Base-by-base conservation (phyloP, 768 basidiomycete genomes). In the Lentinula boryana region DNA sequence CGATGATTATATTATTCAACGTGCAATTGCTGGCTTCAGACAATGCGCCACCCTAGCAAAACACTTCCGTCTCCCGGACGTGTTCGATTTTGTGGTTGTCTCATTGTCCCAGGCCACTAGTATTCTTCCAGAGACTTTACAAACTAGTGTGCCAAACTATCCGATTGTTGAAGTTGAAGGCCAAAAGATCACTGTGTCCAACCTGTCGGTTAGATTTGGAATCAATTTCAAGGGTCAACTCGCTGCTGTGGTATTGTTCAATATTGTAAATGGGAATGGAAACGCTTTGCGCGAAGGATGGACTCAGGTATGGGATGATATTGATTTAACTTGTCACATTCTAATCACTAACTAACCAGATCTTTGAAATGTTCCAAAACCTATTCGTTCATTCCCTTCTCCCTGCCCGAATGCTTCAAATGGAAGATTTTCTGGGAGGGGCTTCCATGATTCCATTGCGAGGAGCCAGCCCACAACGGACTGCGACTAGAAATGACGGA, bases 401-500 rank as follows among this genome's bases (percentile, higher is more conserved):
- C 16, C 97, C 97, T 0, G 85, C 80, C 9, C 81, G 89, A 54
- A 91, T 99, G 89, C 76, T 97, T 10, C 93, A 96, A 71, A 95
- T 97, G 91, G 96, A 97, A 70, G 97, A 98, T 69, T 98, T 99
- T 76, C 82, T 98, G 8, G 94, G 94, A n/a, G 95, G 95, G 15
- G 85, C 88, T 35, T 90, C 93, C 6, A 88, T 87, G 78, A 98
- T 98, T 66, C 96, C 97, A 27, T 79, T 98, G 48, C 86, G 89
- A 62, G 85, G 92, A 23, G 84, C 83, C 64, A 81, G 86, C 64
- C 84, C 89, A 1, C 78, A 84, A 32, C 82, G 84, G 52, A 74
- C 83, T 48, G 78, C 85, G 50, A 74, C 84, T 32, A 78, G 89
- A 71, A 83, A 77, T 53, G 96, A 98, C 60, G 91, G 90, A n/a